Evolutionary conservation across 2,329 filamentous ascomycete genomes (phyloP), one percentile per base, ranked within the genome.

Genomic region (Colletotrichum sojae): DNA sequence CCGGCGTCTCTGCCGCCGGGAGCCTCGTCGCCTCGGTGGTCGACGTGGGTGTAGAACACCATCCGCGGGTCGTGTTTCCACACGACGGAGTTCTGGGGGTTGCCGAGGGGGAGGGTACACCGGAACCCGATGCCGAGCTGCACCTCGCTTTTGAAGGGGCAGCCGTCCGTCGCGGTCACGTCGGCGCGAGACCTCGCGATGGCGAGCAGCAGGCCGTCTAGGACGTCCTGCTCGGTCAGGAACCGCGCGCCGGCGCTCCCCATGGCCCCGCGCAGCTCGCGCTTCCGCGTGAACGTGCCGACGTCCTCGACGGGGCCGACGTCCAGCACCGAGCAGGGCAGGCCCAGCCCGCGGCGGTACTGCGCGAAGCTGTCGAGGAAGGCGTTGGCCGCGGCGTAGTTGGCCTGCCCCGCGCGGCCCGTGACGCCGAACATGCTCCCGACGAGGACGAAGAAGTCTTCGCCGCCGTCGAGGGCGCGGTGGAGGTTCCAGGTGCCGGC

Each of bases 311-410:
- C 72, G 62, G 76, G 80, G 1, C 83, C 83, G 5, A 79, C 73
- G 4, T 77, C 82, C 2, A 76, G 74, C 4, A 84, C 73, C 43
- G 79, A 27, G 16, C 20, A 64, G 61, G 15, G 85, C 75, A 65
- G 85, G 73, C 2, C 85, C 76, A 16, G 74, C 70, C 62, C 59
- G 3, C 73, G 67, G 16, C 82, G 77, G 57, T 79, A 79, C 20
- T 78, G 76, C 5, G 76, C 78, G 18, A 84, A 77, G 8, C 77
- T 72, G 46, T 83, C 78, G 43, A 82, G 72, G 74, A 80, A 85
- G 16, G 77, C 75, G 71, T 82, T 84, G 36, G 77, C 80, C 1
- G 79, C 77, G 6, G 77, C 73, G 67, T 85, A 81, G 69, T 79
- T 83, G 55, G 76, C 75, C 69, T 84, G 82, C 0, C 74, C 77